Conservation (phyloP, 1,139 yeast genomes). For the Yamadazyma mexicana region DNA sequence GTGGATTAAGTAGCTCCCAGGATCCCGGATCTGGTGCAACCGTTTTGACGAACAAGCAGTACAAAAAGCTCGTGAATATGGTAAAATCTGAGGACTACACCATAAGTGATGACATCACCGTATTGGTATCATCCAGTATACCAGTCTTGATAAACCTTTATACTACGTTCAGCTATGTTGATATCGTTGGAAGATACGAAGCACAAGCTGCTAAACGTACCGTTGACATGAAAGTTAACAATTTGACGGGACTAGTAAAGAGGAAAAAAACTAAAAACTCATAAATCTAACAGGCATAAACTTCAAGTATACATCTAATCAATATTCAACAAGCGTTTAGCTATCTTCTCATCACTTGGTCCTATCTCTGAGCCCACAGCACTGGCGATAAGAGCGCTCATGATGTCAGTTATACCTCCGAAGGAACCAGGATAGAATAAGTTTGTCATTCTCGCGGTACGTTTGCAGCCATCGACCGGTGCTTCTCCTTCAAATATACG, state of each 20-base stretch:
- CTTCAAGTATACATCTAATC: neutral
- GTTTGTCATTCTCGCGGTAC: constrained; percentile 22
- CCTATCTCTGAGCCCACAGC: constrained; percentile 13
- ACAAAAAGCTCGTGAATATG: constrained; percentile 31
- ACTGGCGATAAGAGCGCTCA: constrained; percentile 9
- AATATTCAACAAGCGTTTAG: neutral
- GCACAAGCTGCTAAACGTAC: constrained; percentile 11
- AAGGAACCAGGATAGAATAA: constrained; percentile 24
- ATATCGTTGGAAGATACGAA: constrained; percentile 11
- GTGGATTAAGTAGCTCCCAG: too few relatives aligned
- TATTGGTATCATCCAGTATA: constrained; percentile 23
- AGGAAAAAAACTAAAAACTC: constrained; percentile 18
- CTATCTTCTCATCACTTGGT: neutral
- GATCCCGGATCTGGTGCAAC: neutral
- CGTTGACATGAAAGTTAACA: constrained; percentile 19
- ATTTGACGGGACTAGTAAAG: constrained; percentile 26
- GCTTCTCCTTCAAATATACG: constrained; percentile 20
- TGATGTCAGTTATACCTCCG: constrained; percentile 5
- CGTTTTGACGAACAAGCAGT: constrained; percentile 22
- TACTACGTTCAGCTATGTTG: constrained; percentile 3
- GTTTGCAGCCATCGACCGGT: constrained; percentile 28
- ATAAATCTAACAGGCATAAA: neutral
- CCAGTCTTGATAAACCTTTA: constrained; percentile 21
- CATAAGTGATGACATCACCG: constrained; percentile 23
- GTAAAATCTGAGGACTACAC: constrained; percentile 30